Percentiles rank a stretch among this genome's conserved stretches.
Evolutionary conservation across 129 eudicot genomes (phyloP).

Genomic region (Flaveria brownii): DNA sequence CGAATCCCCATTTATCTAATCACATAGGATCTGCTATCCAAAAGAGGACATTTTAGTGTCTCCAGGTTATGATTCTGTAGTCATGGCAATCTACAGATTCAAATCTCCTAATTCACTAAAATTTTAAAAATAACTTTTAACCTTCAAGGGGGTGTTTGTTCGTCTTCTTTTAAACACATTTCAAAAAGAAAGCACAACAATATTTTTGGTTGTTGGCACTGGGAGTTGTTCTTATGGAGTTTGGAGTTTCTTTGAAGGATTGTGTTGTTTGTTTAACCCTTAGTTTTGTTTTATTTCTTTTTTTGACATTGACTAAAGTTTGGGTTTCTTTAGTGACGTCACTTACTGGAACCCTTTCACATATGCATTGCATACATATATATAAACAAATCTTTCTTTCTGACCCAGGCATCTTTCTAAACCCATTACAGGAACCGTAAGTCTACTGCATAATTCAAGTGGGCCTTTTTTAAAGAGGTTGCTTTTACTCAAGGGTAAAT

Average conservation of each 20-base stretch:
- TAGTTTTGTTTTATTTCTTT: conserved; percentile 7
- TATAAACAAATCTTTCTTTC: conserved; percentile 40
- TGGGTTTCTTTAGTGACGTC: conserved; percentile 33
- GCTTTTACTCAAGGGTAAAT: conserved; percentile 34
- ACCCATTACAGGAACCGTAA: conserved; percentile 37
- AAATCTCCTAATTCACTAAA: no score
- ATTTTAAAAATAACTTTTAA: no score
- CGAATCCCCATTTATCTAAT: no score
- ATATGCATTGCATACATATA: conserved; percentile 26
- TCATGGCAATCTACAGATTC: no score
- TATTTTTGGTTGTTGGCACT: conserved; percentile 72
- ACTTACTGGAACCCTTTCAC: conserved; percentile 34
- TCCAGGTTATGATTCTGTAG: no score
- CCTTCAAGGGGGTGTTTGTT: no score
- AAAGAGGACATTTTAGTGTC: no score
- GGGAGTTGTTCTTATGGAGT: conserved; percentile 77
- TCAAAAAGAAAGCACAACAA: conserved; percentile 3
- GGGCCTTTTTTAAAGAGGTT: conserved; percentile 53
- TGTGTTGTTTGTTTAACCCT: conserved; percentile 41
- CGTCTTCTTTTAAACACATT: not conserved
- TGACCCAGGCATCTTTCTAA: conserved; percentile 44
- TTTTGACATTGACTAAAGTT: conserved; percentile 43
- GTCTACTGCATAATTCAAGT: conserved; percentile 51
- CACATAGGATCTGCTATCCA: no score
- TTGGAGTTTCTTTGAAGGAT: conserved; percentile 84